Conservation (phyloP, 768 basidiomycete genomes). For the Tylopilus subfusipes region DNA sequence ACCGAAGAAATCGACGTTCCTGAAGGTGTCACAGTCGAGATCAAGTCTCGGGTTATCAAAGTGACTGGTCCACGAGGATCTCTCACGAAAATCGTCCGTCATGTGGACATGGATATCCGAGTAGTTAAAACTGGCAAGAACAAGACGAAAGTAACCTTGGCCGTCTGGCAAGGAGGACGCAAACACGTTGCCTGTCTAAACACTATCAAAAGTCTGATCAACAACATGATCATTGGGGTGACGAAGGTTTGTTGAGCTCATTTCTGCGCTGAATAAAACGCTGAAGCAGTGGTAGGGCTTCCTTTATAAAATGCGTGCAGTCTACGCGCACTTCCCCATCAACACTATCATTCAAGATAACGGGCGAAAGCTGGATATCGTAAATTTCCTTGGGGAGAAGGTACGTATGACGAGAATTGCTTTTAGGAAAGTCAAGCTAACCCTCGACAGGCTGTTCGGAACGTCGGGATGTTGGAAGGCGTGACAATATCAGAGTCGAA, state of each 20-base stretch:
- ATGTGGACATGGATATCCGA: slow-evolving; percentile 92
- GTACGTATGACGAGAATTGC: slow-evolving; percentile 37
- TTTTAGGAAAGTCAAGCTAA: background rate
- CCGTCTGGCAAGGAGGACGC: slow-evolving; percentile 96
- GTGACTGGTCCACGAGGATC: slow-evolving; percentile 93
- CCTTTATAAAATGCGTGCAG: slow-evolving; percentile 99
- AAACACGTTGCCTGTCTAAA: slow-evolving; percentile 99
- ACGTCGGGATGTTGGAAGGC: slow-evolving; percentile 89
- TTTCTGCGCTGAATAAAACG: background rate
- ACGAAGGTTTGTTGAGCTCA: slow-evolving; percentile 62
- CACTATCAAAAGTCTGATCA: slow-evolving; percentile 91
- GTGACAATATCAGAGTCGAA: slow-evolving; percentile 83
- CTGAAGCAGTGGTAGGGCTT: slow-evolving; percentile 64
- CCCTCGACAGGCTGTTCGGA: slow-evolving; percentile 70
- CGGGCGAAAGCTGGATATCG: slow-evolving; percentile 77
- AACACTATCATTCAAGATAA: slow-evolving; percentile 89
- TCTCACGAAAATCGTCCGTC: slow-evolving; percentile 87
- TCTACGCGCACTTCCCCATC: slow-evolving; percentile 99
- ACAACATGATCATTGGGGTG: slow-evolving; percentile 97
- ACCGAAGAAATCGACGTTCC: slow-evolving; percentile 92
- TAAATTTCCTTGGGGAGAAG: slow-evolving; percentile 95
- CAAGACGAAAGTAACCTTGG: slow-evolving; percentile 73
- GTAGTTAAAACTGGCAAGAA: slow-evolving; percentile 69
- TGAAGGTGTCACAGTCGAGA: slow-evolving; percentile 74
- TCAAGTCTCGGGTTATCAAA: slow-evolving; percentile 90